These are phyloP conservation scores for Neurospora discreta DNA, from an alignment of 495 filamentous ascomycete genomes.

Conservation along the genomic window DNA sequence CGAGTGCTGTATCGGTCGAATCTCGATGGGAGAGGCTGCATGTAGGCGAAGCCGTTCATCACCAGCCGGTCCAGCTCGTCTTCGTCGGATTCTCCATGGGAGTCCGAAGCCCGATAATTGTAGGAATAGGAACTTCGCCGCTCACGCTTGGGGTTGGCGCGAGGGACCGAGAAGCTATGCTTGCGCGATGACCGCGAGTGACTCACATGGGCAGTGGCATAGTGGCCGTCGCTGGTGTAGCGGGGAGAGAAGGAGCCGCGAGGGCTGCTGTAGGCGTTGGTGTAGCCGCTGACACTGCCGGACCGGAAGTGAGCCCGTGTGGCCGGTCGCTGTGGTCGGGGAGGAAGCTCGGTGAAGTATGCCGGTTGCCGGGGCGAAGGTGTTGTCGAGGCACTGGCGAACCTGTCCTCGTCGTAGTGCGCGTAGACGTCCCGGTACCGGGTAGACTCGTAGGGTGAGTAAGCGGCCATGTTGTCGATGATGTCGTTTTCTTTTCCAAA, in stretches of 20 bases:
- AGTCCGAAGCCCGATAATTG: conserved; percentile 37
- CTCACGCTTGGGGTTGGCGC: conserved; percentile 32
- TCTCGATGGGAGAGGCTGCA: conserved; percentile 34
- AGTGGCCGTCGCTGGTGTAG: conserved; percentile 44
- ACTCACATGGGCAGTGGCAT: conserved; percentile 48
- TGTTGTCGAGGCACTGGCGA: conserved; percentile 37
- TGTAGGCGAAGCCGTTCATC: conserved; percentile 35
- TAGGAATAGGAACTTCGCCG: conserved; percentile 40
- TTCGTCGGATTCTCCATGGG: conserved; percentile 49
- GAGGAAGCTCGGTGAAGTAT: conserved; percentile 31
- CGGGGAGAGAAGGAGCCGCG: conserved; percentile 35
- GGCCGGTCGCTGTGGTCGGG: conserved; percentile 28
- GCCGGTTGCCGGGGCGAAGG: conserved; percentile 36
- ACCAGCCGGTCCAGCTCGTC: conserved; percentile 35
- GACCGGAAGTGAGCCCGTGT: conserved; percentile 36
- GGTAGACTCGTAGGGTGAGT: conserved; percentile 36
- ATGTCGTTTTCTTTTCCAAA: conserved; percentile 22
- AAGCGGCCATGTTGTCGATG: conserved; percentile 31
- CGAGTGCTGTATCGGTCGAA: conserved; percentile 20
- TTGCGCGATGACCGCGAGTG: conserved; percentile 33
- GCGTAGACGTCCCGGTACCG: conserved; percentile 26
- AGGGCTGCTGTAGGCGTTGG: conserved; percentile 19
- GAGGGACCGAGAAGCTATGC: conserved; percentile 36
- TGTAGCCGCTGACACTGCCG: conserved; percentile 23
- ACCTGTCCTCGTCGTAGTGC: conserved; percentile 27